These are phyloP conservation scores for Fusarium cyanostomum DNA, from an alignment of 2,329 filamentous ascomycete species.

Conservation along the genomic window DNA sequence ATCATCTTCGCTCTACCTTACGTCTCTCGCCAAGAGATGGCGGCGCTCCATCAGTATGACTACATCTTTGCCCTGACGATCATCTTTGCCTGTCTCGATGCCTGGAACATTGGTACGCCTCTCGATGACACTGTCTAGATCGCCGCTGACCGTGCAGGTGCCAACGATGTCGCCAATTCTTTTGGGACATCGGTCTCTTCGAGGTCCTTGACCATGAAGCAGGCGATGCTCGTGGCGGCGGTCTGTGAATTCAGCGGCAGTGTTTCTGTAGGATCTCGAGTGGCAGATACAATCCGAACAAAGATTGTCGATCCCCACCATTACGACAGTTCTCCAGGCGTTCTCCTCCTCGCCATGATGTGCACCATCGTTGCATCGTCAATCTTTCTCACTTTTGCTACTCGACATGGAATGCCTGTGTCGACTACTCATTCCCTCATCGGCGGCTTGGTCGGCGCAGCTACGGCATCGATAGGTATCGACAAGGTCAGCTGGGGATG, in stretches of 20 bases:
- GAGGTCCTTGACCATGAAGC: slow-evolving; percentile 68
- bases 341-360: slow-evolving; percentile 65
- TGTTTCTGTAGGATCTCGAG: slow-evolving; percentile 67
- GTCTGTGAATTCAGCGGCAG: slow-evolving; percentile 70
- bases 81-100: slow-evolving; percentile 66
- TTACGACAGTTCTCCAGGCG: slow-evolving; percentile 63
- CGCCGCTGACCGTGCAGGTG: slow-evolving; percentile 47
- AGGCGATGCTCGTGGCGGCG: slow-evolving; percentile 67
- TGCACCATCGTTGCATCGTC: slow-evolving; percentile 62
- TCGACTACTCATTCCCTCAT: slow-evolving; percentile 65
- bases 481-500: slow-evolving; percentile 50
- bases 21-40: slow-evolving; percentile 39
- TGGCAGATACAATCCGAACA: slow-evolving; percentile 68
- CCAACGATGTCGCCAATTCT: slow-evolving; percentile 78
- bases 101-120: slow-evolving; percentile 65
- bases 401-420: slow-evolving; percentile 60
- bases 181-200: slow-evolving; percentile 79
- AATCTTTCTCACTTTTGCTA: slow-evolving; percentile 62
- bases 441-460: slow-evolving; percentile 52
- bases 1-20: background rate
- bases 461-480: slow-evolving; percentile 50
- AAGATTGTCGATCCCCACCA: slow-evolving; percentile 57
- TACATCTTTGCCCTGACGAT: slow-evolving; percentile 66
- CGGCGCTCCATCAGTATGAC: slow-evolving; percentile 58
- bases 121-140: accelerated